Percentiles rank a stretch among this genome's conserved stretches.
phyloP scores from a whole-genome alignment of 345 rosid genomes.

The Populus deltoides region DNA sequence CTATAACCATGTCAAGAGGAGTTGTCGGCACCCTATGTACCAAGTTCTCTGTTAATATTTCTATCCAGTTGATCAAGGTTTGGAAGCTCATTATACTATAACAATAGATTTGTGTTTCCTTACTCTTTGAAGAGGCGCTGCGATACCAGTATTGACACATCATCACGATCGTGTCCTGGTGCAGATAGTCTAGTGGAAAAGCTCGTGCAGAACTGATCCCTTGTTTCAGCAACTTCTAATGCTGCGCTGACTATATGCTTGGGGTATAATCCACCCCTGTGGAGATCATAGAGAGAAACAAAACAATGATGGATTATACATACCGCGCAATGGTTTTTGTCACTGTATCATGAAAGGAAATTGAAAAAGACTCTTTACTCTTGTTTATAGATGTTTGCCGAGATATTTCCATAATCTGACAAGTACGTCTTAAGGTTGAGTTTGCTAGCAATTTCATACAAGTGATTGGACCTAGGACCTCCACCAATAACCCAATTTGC shows the following conservation, averaged over 20 bases:
- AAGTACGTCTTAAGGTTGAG: conserved; percentile 19
- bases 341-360: no score
- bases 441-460: conserved; percentile 17
- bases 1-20: conserved; percentile 32
- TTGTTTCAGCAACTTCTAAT: conserved; percentile 3
- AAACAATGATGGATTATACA: no score
- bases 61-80: no score
- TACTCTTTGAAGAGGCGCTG: conserved; percentile 22
- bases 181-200: conserved; percentile 9
- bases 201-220: conserved; percentile 8
- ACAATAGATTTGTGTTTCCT: neutral
- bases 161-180: conserved; percentile 9
- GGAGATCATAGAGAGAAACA: neutral
- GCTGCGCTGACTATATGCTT: conserved; percentile 8
- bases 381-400: conserved; percentile 26
- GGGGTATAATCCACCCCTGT: conserved; percentile 24
- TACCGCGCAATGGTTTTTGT: no score
- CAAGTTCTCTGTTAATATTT: no score
- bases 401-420: conserved; percentile 12
- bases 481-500: conserved; percentile 27
- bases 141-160: conserved; percentile 17
- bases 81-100: no score
- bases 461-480: conserved; percentile 13
- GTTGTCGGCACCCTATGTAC: conserved; percentile 18
- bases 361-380: neutral